These are phyloP conservation scores for Aureobasidium sp. DNA, from an alignment of 2,329 filamentous ascomycete species.

Conservation along the genomic window DNA sequence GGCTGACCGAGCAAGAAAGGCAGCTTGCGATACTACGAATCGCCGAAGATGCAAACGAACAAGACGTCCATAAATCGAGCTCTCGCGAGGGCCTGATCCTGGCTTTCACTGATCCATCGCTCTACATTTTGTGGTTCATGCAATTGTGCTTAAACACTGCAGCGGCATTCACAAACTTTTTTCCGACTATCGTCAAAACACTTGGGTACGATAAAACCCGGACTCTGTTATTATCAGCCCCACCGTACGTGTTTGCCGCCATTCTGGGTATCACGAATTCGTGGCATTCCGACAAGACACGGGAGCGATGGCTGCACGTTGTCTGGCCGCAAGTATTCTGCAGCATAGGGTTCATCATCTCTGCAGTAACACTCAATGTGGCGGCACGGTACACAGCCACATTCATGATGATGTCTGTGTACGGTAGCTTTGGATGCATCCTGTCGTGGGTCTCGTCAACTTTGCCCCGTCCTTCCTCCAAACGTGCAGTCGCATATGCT, in stretches of 20 bases:
- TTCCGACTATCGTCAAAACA: conserved; percentile 56
- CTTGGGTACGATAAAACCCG: conserved; percentile 50
- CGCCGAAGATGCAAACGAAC: conserved; percentile 43
- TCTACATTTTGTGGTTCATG: background rate
- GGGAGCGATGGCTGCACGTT: conserved; percentile 53
- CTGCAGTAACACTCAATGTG: background rate
- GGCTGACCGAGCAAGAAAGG: conserved; percentile 44
- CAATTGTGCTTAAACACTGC: background rate
- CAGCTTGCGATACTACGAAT: conserved; percentile 49
- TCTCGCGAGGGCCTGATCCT: conserved; percentile 41
- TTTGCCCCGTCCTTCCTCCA: conserved; percentile 30
- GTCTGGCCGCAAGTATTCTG: conserved; percentile 47
- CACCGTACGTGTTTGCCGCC: conserved; percentile 45
- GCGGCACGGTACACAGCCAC: conserved; percentile 45
- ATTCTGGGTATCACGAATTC: conserved; percentile 41
- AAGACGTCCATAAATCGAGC: conserved; percentile 33
- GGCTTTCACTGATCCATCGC: conserved; percentile 29
- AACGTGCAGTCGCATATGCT: conserved; percentile 28
- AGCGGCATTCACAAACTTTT: conserved; percentile 53
- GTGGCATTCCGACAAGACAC: conserved; percentile 47
- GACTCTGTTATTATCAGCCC: conserved; percentile 52
- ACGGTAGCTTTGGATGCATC: background rate
- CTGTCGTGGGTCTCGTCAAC: conserved; percentile 28
- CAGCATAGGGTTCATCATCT: conserved; percentile 48
- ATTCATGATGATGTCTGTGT: conserved; percentile 49